Percentiles rank a stretch among this genome's conserved stretches.
Evolutionary conservation across 371 early-diverging fungal genomes (phyloP).

Genomic region (Mucor piriformis): DNA sequence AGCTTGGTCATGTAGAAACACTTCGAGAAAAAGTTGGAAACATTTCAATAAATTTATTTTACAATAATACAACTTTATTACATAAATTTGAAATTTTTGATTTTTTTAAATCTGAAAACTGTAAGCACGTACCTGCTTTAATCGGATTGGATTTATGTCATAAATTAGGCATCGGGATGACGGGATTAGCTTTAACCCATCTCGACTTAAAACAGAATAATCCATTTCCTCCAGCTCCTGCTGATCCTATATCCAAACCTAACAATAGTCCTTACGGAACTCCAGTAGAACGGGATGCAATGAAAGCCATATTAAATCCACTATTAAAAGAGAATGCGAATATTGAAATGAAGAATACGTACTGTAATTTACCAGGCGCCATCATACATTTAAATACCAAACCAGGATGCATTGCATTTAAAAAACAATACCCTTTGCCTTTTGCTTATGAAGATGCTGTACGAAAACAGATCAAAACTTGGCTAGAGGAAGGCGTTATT

Average conservation of each 20-base stretch:
- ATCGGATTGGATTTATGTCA: conserved; percentile 7
- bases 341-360: conserved; percentile 2
- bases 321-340: background rate
- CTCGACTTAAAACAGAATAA: background rate
- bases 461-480: background rate
- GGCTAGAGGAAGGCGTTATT: conserved; percentile 10
- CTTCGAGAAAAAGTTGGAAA: no score
- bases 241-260: conserved; percentile 3
- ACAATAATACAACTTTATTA: conserved; percentile 6
- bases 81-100: conserved; percentile 14
- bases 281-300: background rate
- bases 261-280: conserved; percentile 4
- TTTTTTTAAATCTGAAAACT: background rate
- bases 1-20: no score
- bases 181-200: background rate
- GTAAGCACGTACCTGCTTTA: background rate
- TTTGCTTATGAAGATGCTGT: background rate
- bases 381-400: background rate
- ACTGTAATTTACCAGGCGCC: conserved; percentile 13
- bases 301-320: background rate
- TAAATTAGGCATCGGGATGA: background rate
- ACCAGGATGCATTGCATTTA: background rate
- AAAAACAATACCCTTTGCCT: background rate
- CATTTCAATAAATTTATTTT: no score
- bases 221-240: background rate